Evolutionary conservation across 1,284 basidiomycete genomes (phyloP).

Genomic region (Melampsora americana): DNA sequence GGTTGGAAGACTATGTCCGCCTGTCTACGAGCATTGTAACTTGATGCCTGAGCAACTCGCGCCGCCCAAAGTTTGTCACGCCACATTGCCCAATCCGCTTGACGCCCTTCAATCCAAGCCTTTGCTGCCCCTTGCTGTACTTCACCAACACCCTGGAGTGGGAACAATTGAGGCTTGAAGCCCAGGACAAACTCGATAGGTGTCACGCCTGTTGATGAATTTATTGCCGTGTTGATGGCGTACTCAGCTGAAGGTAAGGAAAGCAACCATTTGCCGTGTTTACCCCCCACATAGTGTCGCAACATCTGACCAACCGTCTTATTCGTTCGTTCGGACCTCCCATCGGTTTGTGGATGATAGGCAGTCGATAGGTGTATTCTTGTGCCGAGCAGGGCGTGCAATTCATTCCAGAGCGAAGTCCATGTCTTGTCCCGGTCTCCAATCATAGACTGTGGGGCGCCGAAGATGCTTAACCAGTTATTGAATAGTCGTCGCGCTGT

Average conservation of each 20-base stretch:
- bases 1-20: neutral
- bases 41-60: neutral
- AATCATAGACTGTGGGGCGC: no score
- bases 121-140: neutral
- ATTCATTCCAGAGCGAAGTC: no score
- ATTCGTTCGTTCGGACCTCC: neutral
- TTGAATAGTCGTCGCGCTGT: no score
- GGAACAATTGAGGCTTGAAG: neutral
- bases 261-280: neutral
- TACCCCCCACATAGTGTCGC: neutral
- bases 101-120: neutral
- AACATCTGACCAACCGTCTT: neutral
- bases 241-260: neutral
- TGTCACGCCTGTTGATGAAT: neutral
- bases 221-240: no score
- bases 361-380: no score
- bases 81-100: neutral
- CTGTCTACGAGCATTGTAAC: neutral
- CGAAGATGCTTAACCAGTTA: no score
- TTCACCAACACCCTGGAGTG: neutral
- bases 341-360: neutral
- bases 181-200: neutral
- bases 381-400: no score
- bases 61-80: neutral
- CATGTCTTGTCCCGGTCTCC: no score